Percentiles rank a stretch among this genome's conserved stretches.
phyloP scores from a whole-genome alignment of 148 eudicot genomes.

The Gaultheria prostrata region DNA sequence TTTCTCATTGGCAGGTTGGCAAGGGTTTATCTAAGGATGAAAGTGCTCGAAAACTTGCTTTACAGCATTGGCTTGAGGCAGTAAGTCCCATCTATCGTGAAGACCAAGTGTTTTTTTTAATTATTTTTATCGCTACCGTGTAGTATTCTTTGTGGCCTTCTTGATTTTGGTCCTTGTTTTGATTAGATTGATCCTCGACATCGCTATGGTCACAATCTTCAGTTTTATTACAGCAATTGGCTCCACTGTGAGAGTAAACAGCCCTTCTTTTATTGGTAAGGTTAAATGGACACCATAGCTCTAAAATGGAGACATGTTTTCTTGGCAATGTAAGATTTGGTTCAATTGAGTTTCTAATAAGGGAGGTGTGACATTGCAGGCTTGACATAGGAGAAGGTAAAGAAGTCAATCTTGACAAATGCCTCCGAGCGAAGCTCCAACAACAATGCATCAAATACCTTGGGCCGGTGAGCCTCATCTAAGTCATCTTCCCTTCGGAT shows the following conservation, averaged over 20 bases:
- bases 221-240: constrained; percentile 77
- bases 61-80: constrained; percentile 83
- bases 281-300: not conserved
- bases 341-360: not conserved
- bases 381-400: constrained; percentile 73
- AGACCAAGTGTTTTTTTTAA: not conserved
- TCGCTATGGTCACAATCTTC: constrained; percentile 94
- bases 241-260: constrained; percentile 75
- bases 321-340: not conserved
- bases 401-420: constrained; percentile 54
- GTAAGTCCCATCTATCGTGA: constrained; percentile 33
- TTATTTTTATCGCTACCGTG: not conserved
- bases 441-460: constrained; percentile 76
- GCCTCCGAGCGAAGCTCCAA: constrained; percentile 48
- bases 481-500: not conserved
- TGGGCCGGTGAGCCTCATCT: constrained; percentile 48
- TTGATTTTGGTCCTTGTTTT: not conserved
- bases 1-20: not conserved
- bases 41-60: constrained; percentile 61
- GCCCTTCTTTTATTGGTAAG: constrained; percentile 94
- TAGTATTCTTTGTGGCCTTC: not conserved
- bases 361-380: constrained; percentile 29
- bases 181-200: constrained; percentile 92
- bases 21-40: constrained; percentile 53
- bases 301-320: not conserved